Percentiles rank a stretch among this genome's conserved stretches.
Conservation (phyloP, 257 asterid species). For the Solanum raphanifolium region DNA sequence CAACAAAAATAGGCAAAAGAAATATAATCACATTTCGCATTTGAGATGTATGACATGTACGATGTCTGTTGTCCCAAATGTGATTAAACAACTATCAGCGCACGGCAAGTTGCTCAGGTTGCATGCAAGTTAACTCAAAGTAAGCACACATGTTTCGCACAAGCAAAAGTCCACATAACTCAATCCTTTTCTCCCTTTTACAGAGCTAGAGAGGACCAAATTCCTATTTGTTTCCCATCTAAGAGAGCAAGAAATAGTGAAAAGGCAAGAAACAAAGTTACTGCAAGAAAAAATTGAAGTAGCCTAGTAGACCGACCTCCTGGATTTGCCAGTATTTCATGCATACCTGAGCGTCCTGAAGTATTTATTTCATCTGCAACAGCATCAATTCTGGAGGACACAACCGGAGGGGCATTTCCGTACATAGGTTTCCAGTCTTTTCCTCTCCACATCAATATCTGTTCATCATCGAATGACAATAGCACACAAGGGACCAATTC, state of each 20-base stretch:
- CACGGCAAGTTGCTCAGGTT: background rate
- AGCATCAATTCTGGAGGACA: conserved; percentile 9
- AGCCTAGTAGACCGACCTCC: background rate
- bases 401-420: conserved; percentile 20
- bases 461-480: conserved; percentile 81
- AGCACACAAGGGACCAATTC: conserved; percentile 94
- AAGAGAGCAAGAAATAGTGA: background rate
- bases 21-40: background rate
- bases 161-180: background rate
- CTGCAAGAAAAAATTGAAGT: background rate
- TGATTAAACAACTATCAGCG: background rate
- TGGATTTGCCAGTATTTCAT: background rate
- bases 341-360: conserved; percentile 52
- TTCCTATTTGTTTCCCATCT: background rate
- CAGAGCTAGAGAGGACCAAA: background rate
- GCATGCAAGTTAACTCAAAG: background rate
- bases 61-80: background rate
- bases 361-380: conserved; percentile 12
- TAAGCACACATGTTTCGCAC: background rate
- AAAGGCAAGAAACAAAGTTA: background rate
- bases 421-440: conserved; percentile 74
- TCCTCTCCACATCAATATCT: conserved; percentile 94
- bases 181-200: background rate
- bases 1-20: background rate
- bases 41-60: background rate